Evolutionary conservation across 495 filamentous ascomycete genomes (phyloP), one percentile per base, ranked within the genome.

Genomic region (Lichenothelia convexa): DNA sequence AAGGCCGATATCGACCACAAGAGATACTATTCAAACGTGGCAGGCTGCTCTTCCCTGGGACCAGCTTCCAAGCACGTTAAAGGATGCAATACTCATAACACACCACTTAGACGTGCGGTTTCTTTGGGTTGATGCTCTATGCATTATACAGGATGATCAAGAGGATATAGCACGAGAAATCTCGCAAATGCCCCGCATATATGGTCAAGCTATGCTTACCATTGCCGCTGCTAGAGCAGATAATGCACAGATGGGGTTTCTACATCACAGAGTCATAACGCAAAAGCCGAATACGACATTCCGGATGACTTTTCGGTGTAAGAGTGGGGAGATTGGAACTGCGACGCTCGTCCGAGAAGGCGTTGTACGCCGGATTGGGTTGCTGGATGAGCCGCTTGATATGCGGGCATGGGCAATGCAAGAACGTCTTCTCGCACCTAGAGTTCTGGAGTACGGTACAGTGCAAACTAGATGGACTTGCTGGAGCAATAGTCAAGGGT

Each of bases 91-190:
- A 3, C 18, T 20, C 5, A 15, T 35, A 12, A 18, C 13, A 6
- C 33, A 20, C 33, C n/a, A 18, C 20, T 20, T 35, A 3, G 21
- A 35, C n/a, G 20, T 35, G 5, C 33, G 16, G 3, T 35, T 18
- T 20, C 21, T 35, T 16, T 35, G 33, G 33, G 20, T 35, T 21
- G 33, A 35, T n/a, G 33, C 33, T 12, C 16, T 35, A 35, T 35
- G 33, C 13, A 35, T 35, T 20, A n/a, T 35, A 18, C 33, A 35
- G 21, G 33, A 35, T 35, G 20, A 20, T 21, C 13, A 20, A 18
- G 16, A 21, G n/a, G 33, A 35, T 19, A 13, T 16, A 20, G 13
- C 33, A 3, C 15, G 21, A 35, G 13, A 35, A 21, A 20, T 20
- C n/a, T 16, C 33, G 3, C 20, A 18, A n/a, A 35, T 35, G 33